Base-by-base conservation (phyloP, 2,329 filamentous ascomycete species). In the Colletotrichum liaoningense region DNA sequence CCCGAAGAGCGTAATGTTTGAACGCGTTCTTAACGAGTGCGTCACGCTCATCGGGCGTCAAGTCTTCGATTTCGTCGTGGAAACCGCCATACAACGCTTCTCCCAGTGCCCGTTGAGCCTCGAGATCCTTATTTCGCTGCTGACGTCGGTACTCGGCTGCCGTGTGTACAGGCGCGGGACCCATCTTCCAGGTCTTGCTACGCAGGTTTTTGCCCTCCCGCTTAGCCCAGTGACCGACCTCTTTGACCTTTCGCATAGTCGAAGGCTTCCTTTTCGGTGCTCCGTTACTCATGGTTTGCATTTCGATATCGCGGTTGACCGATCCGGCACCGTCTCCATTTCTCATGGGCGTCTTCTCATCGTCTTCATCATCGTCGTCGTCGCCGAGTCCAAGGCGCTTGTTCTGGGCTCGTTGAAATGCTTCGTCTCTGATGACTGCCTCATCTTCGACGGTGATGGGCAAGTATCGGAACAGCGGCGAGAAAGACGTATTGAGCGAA, bases 371-470 rank as follows among this genome's bases (percentile, higher is more conserved):
- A 2, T 89, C 86, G 3, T 88, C 86, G 12, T 89, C 87, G 0
- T 89, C 84, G 0, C 86, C 75, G 7, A 94, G 81, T 0, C 92
- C 92, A 69, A 95, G 89, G 9, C 93, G 92, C 26, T 87, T 87
- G 70, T 92, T 91, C 80, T 97, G 95, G 4, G 92, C 93, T 59
- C 93, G 88, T 77, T 95, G 93, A 80, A 98, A 99, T 52, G 93
- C 94, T 79, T 96, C 91, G 77, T 99, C 97, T 7, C 96, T 92
- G n/a, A 94, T 86, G 0, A 97, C 94, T 3, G 97, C 97, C 79
- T 98, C 96, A 75, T 98, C 97, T 81, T 99, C 97, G 68, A 98
- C 91, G 0, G 96, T 98, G 75, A 98, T 97, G 0, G 97, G 97
- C 4, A 99, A 86, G 79, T 98, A 98, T 52, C 93, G 91, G 80